A percentile compares a stretch with the other conserved stretches of the same genome.
phyloP scores from a whole-genome alignment of 2,329 filamentous ascomycete species.

The Fusarium cicatricum region DNA sequence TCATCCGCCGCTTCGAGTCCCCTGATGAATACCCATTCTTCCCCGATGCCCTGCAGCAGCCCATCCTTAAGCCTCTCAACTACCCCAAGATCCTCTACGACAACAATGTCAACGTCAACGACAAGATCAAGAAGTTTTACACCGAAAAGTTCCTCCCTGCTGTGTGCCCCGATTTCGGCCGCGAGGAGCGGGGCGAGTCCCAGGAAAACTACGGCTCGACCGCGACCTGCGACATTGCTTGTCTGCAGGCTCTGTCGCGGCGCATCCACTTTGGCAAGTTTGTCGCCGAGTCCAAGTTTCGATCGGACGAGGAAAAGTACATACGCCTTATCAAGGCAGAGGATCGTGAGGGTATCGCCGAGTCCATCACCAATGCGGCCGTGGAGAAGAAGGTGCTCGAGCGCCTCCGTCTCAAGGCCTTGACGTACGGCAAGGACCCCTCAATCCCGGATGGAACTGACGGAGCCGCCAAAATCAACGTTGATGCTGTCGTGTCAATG shows the following conservation, averaged over 20 bases:
- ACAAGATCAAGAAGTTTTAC: constrained; percentile 86
- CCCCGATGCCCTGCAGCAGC: constrained; percentile 77
- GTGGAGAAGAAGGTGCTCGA: constrained; percentile 95
- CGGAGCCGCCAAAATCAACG: constrained; percentile 83
- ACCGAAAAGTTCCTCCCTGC: constrained; percentile 82
- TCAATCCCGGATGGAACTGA: constrained; percentile 64
- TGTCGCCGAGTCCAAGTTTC: constrained; percentile 95
- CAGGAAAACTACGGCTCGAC: constrained; percentile 96
- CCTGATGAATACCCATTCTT: constrained; percentile 99
- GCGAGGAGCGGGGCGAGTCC: constrained; percentile 80
- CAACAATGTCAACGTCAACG: constrained; percentile 92
- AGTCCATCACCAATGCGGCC: constrained; percentile 86
- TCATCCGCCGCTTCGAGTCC: constrained; percentile 92
- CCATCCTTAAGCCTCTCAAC: constrained; percentile 85
- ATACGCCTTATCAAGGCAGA: constrained; percentile 81
- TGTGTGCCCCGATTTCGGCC: constrained; percentile 81
- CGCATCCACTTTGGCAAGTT: constrained; percentile 99
- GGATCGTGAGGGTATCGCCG: constrained; percentile 83
- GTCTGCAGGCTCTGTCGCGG: constrained; percentile 87
- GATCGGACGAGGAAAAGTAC: constrained; percentile 80
- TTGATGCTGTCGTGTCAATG: constrained; percentile 89
- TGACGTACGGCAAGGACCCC: constrained; percentile 93
- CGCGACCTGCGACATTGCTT: constrained; percentile 89
- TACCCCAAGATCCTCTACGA: constrained; percentile 89
- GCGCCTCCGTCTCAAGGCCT: constrained; percentile 84